Evolutionary conservation across 306 rosid species (phyloP), one percentile per base, ranked within the genome.

Genomic region (Astragalus membranaceus): DNA sequence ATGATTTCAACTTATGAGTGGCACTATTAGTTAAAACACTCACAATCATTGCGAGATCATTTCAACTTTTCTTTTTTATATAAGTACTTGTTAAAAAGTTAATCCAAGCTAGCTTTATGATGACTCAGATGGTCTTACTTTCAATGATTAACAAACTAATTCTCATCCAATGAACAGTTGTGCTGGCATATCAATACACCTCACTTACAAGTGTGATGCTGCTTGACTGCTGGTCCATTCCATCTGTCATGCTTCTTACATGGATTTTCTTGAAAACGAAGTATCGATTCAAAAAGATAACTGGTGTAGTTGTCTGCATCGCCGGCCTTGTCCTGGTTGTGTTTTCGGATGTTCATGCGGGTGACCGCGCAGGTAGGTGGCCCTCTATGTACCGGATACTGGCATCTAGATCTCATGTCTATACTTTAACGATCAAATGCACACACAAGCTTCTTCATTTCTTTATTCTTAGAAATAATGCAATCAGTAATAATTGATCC

Each of bases 171-270:
- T 73, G 69, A 75, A 88, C 91, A 94, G 99, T 94, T 84, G 99
- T 94, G 81, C 88, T 88, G 89, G 96, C 99, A 14, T 94, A 94
- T 81, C 97, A 94, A 77, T 91, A 94, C 85, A 94, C 99, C 72
- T 87, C 97, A 62, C 74, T 94, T 39, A 94, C 99, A 15, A 94
- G 97, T 42, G 96, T 94, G 51, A 94, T 91, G 97, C 83, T 94
- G 77, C 92, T 94, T 44, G 99, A 94, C 81, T 91, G 97, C 84
- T 94, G 99, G 99, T 67, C 97, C 56, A 88, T 94, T 56, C 99
- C 99, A 42, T 83, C 73, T 4, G 97, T 91, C 69, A 88, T 94
- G 97, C 83, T 94, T 77, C 89, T 94, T 54, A 91, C 99, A 13
- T 89, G 99, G 99, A 1, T 94, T 77, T 94, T 94, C 95, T 86